A percentile compares a stretch with the other conserved stretches of the same genome.
These are phyloP conservation scores for Dipodascus geniculatus DNA, from an alignment of 805 yeast species.

Conservation along the genomic window DNA sequence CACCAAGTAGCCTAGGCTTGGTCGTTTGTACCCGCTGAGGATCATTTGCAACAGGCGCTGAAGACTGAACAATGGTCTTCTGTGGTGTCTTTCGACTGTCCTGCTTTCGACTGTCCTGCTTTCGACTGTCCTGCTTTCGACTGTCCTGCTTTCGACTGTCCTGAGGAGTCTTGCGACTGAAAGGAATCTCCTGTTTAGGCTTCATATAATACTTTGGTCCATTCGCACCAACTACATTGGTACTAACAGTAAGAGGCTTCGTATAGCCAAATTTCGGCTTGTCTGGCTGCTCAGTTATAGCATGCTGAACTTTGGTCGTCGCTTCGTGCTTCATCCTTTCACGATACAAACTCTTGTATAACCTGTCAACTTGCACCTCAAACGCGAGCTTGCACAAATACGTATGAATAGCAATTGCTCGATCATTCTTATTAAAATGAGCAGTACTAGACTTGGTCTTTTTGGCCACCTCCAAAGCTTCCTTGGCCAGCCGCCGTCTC, in stretches of 20 bases:
- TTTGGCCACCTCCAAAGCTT: conserved; percentile 18
- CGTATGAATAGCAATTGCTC: conserved; percentile 34
- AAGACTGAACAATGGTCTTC: not conserved
- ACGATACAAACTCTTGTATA: conserved; percentile 38
- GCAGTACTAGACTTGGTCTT: conserved; percentile 6
- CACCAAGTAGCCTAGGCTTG: not conserved
- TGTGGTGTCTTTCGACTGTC: not conserved
- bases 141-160: not conserved
- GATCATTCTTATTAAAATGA: conserved; percentile 26
- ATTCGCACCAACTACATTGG: not conserved
- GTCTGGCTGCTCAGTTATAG: not conserved
- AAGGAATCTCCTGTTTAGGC: not conserved
- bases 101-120: not conserved
- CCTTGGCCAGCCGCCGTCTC: conserved; percentile 31
- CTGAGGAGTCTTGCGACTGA: not conserved
- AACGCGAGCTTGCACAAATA: conserved; percentile 45
- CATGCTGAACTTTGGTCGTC: not conserved
- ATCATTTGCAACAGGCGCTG: not conserved
- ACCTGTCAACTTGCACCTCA: conserved; percentile 53
- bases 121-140: not conserved
- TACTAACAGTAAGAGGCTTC: not conserved
- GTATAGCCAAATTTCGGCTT: not conserved
- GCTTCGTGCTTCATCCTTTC: conserved; percentile 3
- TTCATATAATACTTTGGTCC: not conserved
- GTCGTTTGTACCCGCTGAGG: not conserved